Percentiles rank a stretch among this genome's conserved stretches.
Evolutionary conservation across 139 green algal genomes (phyloP).

Genomic region (Ettlia oleoabundans): DNA sequence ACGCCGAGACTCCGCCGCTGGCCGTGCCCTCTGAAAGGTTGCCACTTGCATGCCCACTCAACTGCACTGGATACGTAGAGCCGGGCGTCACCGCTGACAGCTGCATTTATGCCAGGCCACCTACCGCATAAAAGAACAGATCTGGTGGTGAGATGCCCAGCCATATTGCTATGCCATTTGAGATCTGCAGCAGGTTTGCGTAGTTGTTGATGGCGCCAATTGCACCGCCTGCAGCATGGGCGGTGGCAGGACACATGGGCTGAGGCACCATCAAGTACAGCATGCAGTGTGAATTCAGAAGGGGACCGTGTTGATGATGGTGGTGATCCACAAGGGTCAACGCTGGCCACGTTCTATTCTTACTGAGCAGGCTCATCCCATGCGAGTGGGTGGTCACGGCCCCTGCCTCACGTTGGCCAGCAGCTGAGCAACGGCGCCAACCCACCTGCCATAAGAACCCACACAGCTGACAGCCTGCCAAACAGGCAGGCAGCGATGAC

Average conservation of each 20-base stretch:
- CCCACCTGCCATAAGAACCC: slow-evolving; percentile 47
- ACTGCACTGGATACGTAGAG: not conserved
- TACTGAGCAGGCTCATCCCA: too few relatives aligned
- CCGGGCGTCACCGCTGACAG: too few relatives aligned
- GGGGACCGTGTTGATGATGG: too few relatives aligned
- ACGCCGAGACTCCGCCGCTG: too few relatives aligned
- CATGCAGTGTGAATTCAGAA: too few relatives aligned
- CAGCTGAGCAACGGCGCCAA: not conserved
- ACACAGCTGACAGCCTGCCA: slow-evolving; percentile 57
- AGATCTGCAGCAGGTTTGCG: slow-evolving; percentile 69
- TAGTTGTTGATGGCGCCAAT: slow-evolving; percentile 64
- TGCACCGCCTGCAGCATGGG: slow-evolving; percentile 49
- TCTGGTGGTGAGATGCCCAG: slow-evolving; percentile 66
- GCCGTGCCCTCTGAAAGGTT: too few relatives aligned
- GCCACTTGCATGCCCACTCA: not conserved
- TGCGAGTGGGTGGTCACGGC: not conserved
- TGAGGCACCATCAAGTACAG: too few relatives aligned
- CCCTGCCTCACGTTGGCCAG: not conserved
- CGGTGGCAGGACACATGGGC: not conserved
- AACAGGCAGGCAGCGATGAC: slow-evolving; percentile 43
- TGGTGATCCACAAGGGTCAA: too few relatives aligned
- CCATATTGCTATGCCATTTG: slow-evolving; percentile 83
- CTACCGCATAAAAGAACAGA: slow-evolving; percentile 24
- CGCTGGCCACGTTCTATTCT: too few relatives aligned
- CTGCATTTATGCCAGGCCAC: not conserved